These are phyloP conservation scores for Phaffia rhodozyma DNA, from an alignment of 1,284 basidiomycete genomes.

Conservation along the genomic window DNA sequence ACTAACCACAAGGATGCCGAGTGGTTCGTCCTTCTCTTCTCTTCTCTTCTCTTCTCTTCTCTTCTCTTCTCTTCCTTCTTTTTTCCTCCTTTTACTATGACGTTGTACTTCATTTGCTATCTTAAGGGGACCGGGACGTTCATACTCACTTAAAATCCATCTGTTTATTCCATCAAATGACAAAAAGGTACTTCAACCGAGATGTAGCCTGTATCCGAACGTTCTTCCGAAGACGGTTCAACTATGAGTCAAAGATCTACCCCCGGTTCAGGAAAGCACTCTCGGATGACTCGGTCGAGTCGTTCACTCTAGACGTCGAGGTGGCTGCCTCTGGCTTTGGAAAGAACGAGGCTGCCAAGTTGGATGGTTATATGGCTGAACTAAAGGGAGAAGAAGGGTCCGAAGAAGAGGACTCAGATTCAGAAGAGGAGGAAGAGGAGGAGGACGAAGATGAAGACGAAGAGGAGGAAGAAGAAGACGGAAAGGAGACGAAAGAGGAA, in stretches of 20 bases:
- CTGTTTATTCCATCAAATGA: background rate
- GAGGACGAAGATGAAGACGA: constrained; percentile 35
- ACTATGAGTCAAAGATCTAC: constrained; percentile 79
- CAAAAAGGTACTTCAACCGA: constrained; percentile 91
- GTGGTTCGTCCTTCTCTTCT: constrained; percentile 49
- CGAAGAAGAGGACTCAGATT: constrained; percentile 30
- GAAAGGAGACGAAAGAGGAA: constrained; percentile 25
- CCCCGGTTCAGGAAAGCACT: constrained; percentile 65
- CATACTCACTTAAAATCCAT: background rate
- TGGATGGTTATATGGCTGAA: constrained; percentile 57
- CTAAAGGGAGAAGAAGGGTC: constrained; percentile 29
- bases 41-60: constrained; percentile 18
- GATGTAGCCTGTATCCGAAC: constrained; percentile 92
- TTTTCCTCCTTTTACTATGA: background rate
- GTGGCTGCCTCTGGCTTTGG: constrained; percentile 87
- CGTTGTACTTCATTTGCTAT: background rate
- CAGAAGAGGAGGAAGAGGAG: constrained; percentile 30
- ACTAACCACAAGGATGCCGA: constrained; percentile 94
- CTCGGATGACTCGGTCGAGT: constrained; percentile 40
- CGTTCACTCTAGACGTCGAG: constrained; percentile 67
- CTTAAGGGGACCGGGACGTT: constrained; percentile 15
- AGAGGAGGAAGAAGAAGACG: constrained; percentile 34
- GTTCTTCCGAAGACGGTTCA: constrained; percentile 86
- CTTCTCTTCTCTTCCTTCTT: background rate
- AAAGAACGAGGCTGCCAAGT: constrained; percentile 60